A percentile compares a stretch with the other conserved stretches of the same genome.
Conservation (phyloP, 2,329 filamentous ascomycete species). For the Fusarium nematophilum region DNA sequence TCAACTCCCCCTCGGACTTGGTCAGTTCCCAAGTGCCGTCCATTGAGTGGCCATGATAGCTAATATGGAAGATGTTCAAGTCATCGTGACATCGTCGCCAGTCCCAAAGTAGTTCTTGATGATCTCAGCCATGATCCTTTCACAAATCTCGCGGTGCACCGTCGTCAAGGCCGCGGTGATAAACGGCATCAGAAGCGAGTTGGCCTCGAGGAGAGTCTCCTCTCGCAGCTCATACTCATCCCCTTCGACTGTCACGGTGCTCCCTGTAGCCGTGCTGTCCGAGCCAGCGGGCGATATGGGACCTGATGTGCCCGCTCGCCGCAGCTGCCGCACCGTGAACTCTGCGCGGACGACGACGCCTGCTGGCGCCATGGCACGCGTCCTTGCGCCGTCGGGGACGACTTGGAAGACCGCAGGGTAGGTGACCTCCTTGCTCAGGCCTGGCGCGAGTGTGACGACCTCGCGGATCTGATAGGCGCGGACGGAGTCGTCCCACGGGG, state of each 20-base stretch:
- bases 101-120: constrained; percentile 41
- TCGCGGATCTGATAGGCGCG: constrained; percentile 48
- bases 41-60: too few relatives aligned
- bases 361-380: constrained; percentile 55
- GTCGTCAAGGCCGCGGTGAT: constrained; percentile 45
- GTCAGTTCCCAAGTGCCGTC: constrained; percentile 1
- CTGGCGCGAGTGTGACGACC: constrained; percentile 52
- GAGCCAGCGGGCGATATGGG: constrained; percentile 41
- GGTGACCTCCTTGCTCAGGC: constrained; percentile 53
- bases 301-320: constrained; percentile 15
- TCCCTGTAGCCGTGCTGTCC: constrained; percentile 42
- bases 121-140: constrained; percentile 47
- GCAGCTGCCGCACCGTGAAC: constrained; percentile 45
- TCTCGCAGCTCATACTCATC: constrained; percentile 51
- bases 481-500: constrained; percentile 51
- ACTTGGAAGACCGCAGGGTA: constrained; percentile 59
- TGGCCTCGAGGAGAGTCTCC: constrained; percentile 48
- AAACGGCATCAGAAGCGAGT: constrained; percentile 51
- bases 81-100: constrained; percentile 1
- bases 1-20: background rate
- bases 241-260: constrained; percentile 38
- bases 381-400: constrained; percentile 54
- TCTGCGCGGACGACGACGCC: constrained; percentile 57
- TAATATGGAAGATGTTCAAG: too few relatives aligned
- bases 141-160: constrained; percentile 47